Conservation (phyloP, 805 yeast genomes). For the Metschnikowia sp. region DNA sequence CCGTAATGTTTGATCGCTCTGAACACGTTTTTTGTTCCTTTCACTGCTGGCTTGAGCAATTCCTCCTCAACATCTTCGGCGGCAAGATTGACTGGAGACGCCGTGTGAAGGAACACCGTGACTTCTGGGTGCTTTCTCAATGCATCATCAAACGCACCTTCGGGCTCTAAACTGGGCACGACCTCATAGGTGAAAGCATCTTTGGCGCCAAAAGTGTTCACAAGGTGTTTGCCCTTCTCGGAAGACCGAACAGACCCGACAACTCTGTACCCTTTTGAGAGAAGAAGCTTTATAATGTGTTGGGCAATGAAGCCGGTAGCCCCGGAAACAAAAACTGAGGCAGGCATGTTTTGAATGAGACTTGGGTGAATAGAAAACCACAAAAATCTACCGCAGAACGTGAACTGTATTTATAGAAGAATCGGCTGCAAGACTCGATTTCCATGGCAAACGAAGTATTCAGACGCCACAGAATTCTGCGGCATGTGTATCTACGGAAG, state of each 20-base stretch:
- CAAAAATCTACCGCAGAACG: too few relatives aligned
- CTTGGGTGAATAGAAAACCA: too few relatives aligned
- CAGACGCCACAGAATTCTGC: too few relatives aligned
- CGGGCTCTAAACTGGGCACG: conserved; percentile 45
- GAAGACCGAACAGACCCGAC: conserved; percentile 24
- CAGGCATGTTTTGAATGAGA: not conserved
- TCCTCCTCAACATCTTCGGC: conserved; percentile 45
- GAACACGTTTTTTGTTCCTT: conserved; percentile 14
- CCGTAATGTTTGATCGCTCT: conserved; percentile 10
- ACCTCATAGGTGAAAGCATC: conserved; percentile 39
- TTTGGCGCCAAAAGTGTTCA: conserved; percentile 25
- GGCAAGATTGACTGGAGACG: conserved; percentile 52
- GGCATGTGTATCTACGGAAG: too few relatives aligned
- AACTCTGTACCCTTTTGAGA: conserved; percentile 20
- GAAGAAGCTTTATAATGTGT: conserved; percentile 21
- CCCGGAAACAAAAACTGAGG: conserved; percentile 25
- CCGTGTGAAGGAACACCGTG: conserved; percentile 54
- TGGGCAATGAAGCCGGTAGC: conserved; percentile 32
- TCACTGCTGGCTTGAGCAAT: conserved; percentile 53
- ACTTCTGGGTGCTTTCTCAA: conserved; percentile 48
- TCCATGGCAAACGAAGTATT: too few relatives aligned
- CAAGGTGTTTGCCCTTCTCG: conserved; percentile 7
- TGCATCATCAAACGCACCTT: conserved; percentile 42
- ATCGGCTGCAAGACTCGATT: too few relatives aligned
- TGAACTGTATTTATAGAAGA: too few relatives aligned